Evolutionary conservation across 345 rosid species (phyloP), one percentile per base, ranked within the genome.

Genomic region (Eucalyptus sp.): DNA sequence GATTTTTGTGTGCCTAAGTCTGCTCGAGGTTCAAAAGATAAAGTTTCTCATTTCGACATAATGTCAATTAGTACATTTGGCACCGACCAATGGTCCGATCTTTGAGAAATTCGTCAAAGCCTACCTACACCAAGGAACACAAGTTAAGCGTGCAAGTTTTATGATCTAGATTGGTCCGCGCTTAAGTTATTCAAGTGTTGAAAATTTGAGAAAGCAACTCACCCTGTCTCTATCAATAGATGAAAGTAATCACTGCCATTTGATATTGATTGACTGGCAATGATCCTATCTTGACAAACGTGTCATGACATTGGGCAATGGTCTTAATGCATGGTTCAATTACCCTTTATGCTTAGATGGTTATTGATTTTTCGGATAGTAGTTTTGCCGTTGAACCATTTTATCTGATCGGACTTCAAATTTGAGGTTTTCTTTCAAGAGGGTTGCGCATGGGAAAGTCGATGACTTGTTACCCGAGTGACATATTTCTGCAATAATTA

Each of bases 151-250:
- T 25, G n/a, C 60, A 22, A 22, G 24, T 8, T 22, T 22, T 56
- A 17, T 22, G 27, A 10, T 20, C 15, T 25, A 13, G 13, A 58
- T 60, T 27, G 31, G 66, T 60, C 31, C 7, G 3, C 27, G 31
- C 31, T 60, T 27, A 27, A 60, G 33, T 27, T 60, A 60, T 60
- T 27, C 31, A 5, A 60, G 68, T 3, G n/a, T 27, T 27, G 1
- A 60, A 60, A 60, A 27, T 3, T 60, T 27, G 68, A 16, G 13
- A 29, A 60, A 60, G 31, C 27, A 60, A 60, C 68, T 60, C 33
- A 12, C 7, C 17, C 24, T 0, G 0, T 60, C n/a, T 27, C 2
- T 60, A 25, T 11, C 12, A 5, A 60, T 60, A 60, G 0, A 27
- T 60, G 68, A 29, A 60, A 60, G 33, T 60, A 52, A 52, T 18